A percentile compares a stretch with the other conserved stretches of the same genome.
phyloP scores from a whole-genome alignment of 805 yeast genomes.

The Hagleromyces aurorensis region DNA sequence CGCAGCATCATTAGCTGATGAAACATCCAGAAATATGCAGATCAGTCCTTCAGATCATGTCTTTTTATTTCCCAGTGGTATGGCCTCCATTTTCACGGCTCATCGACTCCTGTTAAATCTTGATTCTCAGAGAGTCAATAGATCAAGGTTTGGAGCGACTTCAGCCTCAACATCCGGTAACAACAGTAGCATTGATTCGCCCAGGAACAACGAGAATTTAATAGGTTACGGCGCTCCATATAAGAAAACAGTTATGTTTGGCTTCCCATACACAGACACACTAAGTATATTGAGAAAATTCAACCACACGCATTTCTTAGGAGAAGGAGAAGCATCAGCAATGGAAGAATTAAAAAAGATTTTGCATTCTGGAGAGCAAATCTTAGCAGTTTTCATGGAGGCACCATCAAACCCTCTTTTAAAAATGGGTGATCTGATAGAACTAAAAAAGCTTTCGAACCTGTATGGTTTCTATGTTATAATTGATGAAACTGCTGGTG shows the following conservation, averaged over 20 bases:
- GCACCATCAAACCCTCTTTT: slow-evolving; percentile 93
- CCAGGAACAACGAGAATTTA: slow-evolving; percentile 1
- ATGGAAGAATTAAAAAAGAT: slow-evolving; percentile 50
- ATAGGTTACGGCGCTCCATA: slow-evolving; percentile 27
- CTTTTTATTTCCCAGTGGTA: slow-evolving; percentile 80
- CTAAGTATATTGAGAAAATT: slow-evolving; percentile 76
- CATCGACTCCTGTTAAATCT: slow-evolving; percentile 47
- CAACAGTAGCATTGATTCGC: not conserved
- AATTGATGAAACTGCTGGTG: slow-evolving; percentile 93
- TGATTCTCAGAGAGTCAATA: slow-evolving; percentile 29
- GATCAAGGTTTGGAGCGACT: slow-evolving; percentile 15
- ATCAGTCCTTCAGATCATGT: slow-evolving; percentile 53
- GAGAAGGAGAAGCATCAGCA: slow-evolving; percentile 69
- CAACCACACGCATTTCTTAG: slow-evolving; percentile 86
- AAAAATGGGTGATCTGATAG: slow-evolving; percentile 68
- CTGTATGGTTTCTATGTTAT: slow-evolving; percentile 69
- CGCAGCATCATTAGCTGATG: slow-evolving; percentile 1
- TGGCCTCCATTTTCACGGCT: slow-evolving; percentile 84
- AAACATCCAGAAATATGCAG: slow-evolving; percentile 6
- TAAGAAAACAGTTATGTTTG: slow-evolving; percentile 80
- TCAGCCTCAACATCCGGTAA: too few species aligned
- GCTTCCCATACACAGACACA: slow-evolving; percentile 94
- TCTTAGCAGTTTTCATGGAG: slow-evolving; percentile 80
- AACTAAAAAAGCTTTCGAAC: slow-evolving; percentile 57
- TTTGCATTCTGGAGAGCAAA: slow-evolving; percentile 55